Evolutionary conservation across 1,139 yeast genomes (phyloP).

Genomic region (Lodderomyces beijingensis): DNA sequence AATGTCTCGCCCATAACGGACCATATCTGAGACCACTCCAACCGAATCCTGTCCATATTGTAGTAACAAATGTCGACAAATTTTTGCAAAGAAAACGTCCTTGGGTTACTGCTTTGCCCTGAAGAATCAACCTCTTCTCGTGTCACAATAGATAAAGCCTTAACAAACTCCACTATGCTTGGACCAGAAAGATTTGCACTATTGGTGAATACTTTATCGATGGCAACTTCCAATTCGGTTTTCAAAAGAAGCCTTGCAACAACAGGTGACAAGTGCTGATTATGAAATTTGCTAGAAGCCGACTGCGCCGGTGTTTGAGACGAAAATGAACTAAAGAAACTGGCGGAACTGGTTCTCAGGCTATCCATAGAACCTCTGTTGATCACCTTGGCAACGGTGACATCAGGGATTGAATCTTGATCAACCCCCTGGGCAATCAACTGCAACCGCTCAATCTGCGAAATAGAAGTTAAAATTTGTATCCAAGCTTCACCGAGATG

Average conservation of each 20-base stretch:
- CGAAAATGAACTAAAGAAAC: slow-evolving; percentile 48
- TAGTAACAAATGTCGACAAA: slow-evolving; percentile 97
- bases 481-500: slow-evolving; percentile 72
- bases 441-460: slow-evolving; percentile 89
- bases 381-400: slow-evolving; percentile 66
- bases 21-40: slow-evolving; percentile 98
- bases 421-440: slow-evolving; percentile 86
- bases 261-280: slow-evolving; percentile 37
- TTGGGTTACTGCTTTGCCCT: slow-evolving; percentile 74
- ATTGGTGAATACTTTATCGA: slow-evolving; percentile 83
- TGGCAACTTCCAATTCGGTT: slow-evolving; percentile 76
- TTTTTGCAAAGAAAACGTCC: slow-evolving; percentile 89
- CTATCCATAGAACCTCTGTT: slow-evolving; percentile 58
- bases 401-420: slow-evolving; percentile 82
- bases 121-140: slow-evolving; percentile 89
- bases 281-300: slow-evolving; percentile 41
- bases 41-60: slow-evolving; percentile 92
- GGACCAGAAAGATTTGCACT: slow-evolving; percentile 77
- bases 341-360: slow-evolving; percentile 27
- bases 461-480: slow-evolving; percentile 73
- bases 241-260: slow-evolving; percentile 55
- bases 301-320: slow-evolving; percentile 37
- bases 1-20: slow-evolving; percentile 87
- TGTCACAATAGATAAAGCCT: slow-evolving; percentile 81
- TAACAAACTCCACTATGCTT: slow-evolving; percentile 83